Evolutionary conservation across 148 eudicot genomes (phyloP).

Genomic region (Camellia japonica): DNA sequence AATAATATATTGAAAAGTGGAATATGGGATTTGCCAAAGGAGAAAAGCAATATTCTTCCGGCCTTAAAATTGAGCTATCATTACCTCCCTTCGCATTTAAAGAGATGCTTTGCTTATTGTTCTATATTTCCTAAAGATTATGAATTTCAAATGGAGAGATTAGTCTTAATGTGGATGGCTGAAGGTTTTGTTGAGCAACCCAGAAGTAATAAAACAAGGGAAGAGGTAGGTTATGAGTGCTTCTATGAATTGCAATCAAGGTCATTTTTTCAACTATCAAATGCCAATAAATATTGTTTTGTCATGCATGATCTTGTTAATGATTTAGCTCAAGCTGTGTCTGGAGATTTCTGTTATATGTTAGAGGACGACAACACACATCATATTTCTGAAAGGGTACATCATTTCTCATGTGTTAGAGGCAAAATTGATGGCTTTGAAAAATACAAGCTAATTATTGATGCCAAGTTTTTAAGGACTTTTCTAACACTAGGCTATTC

Average conservation of each 20-base stretch:
- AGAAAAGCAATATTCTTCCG: neutral
- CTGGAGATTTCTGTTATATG: neutral
- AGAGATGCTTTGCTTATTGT: neutral
- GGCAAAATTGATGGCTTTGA: neutral
- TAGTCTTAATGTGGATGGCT: neutral
- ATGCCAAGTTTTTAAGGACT: neutral
- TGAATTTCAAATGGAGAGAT: neutral
- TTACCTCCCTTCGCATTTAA: neutral
- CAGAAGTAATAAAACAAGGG: neutral
- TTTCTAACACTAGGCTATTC: neutral
- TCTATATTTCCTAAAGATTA: neutral
- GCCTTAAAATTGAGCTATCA: constrained; percentile 3
- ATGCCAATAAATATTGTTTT: neutral
- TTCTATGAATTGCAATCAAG: neutral
- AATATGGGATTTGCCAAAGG: neutral
- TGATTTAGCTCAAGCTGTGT: neutral
- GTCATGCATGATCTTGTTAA: neutral
- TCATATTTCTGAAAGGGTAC: neutral
- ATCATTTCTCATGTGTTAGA: neutral
- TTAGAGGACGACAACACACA: neutral
- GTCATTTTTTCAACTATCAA: neutral
- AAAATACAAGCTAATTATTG: neutral
- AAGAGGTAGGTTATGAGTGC: neutral
- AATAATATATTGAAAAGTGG: constrained; percentile 12
- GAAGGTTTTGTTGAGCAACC: neutral